phyloP scores from a whole-genome alignment of 371 early-diverging fungal species.

The Saksenaea oblongispora region DNA sequence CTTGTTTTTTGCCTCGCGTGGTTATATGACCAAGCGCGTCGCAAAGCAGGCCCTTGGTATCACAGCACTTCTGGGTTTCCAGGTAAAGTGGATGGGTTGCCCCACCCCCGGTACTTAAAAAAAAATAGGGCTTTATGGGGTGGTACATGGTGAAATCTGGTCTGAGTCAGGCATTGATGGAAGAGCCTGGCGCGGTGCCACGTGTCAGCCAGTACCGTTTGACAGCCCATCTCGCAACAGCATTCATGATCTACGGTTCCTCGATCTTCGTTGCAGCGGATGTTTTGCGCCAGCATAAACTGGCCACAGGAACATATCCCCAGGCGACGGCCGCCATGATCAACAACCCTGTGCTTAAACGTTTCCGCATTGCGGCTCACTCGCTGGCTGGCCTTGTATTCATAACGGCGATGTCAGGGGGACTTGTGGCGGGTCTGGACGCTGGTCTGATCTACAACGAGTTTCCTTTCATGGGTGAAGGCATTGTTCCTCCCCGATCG shows the following conservation, averaged over 20 bases:
- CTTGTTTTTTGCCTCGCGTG: constrained; percentile 80
- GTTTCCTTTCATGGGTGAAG: constrained; percentile 91
- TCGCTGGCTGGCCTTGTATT: constrained; percentile 72
- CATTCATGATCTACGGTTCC: constrained; percentile 84
- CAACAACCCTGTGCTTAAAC: constrained; percentile 58
- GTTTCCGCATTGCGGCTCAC: constrained; percentile 63
- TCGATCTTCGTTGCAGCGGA: constrained; percentile 80
- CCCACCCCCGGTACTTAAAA: background rate
- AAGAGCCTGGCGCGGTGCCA: constrained; percentile 81
- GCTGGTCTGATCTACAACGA: constrained; percentile 96
- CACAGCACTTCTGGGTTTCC: constrained; percentile 81
- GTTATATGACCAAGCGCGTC: constrained; percentile 71
- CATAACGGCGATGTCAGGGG: constrained; percentile 90
- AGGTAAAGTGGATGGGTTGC: constrained; percentile 46
- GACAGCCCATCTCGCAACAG: constrained; percentile 90
- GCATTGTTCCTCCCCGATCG: constrained; percentile 66
- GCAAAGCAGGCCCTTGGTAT: constrained; percentile 74
- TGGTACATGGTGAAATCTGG: constrained; percentile 99
- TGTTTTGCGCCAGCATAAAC: constrained; percentile 64
- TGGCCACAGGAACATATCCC: constrained; percentile 56
- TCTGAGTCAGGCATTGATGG: constrained; percentile 76
- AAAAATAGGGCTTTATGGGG: constrained; percentile 82
- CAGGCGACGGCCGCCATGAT: constrained; percentile 37
- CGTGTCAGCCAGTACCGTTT: constrained; percentile 95
- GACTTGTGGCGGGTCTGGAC: constrained; percentile 96